Percentiles rank a stretch among this genome's conserved stretches.
Conservation (phyloP, 257 asterid species). For the Euphrasia confusa region DNA sequence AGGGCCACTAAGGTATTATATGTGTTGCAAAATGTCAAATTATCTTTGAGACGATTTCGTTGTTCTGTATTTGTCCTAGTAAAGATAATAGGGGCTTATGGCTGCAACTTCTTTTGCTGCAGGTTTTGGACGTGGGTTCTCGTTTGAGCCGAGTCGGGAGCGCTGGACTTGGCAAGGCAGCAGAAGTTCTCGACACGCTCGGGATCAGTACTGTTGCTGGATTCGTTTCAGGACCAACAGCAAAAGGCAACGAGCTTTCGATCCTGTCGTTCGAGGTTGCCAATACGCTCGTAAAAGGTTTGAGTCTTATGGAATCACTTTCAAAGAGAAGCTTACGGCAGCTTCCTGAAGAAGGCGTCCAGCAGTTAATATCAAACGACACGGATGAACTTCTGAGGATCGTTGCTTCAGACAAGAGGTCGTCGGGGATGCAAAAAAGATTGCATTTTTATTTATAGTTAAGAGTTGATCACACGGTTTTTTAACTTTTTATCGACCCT, state of each 20-base stretch:
- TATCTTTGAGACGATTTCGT: too few relatives aligned
- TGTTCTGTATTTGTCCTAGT: not conserved
- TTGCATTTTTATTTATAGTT: not conserved
- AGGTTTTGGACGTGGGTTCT: conserved; percentile 65
- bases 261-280: conserved; percentile 79
- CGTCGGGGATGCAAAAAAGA: not conserved
- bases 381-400: conserved; percentile 53
- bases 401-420: conserved; percentile 84
- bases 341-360: conserved; percentile 63
- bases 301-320: conserved; percentile 63
- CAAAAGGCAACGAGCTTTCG: conserved; percentile 46
- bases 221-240: conserved; percentile 47
- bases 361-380: conserved; percentile 49
- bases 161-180: conserved; percentile 61
- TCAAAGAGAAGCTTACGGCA: conserved; percentile 49
- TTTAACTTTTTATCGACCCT: not conserved
- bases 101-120: conserved; percentile 13
- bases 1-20: conserved; percentile 51
- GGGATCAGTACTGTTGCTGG: conserved; percentile 54
- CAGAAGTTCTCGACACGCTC: conserved; percentile 56
- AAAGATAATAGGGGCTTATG: not conserved
- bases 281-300: conserved; percentile 74
- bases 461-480: not conserved
- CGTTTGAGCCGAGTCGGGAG: conserved; percentile 49
- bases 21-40: too few relatives aligned